Evolutionary conservation across 1,284 basidiomycete genomes (phyloP), one percentile per base, ranked within the genome.

Genomic region (Cerioporus squamosus): DNA sequence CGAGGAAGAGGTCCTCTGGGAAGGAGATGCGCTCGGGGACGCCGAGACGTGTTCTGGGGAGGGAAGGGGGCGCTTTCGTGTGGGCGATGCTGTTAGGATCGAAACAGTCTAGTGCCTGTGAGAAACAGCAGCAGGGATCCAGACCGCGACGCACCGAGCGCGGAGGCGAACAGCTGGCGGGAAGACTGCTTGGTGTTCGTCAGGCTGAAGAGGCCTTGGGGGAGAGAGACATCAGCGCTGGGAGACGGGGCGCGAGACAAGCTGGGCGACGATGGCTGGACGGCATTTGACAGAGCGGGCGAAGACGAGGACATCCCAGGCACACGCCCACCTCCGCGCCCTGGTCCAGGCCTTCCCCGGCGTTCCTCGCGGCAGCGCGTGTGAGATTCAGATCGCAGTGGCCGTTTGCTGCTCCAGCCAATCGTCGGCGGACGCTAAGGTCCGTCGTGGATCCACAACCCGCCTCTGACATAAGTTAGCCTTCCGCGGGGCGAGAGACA

Each of bases 91-190:
- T 61, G 52, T 48, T 61, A 51, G 43, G 55, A 51, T 47, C 52
- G 50, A 43, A 58, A 55, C 56, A 61, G n/a, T n/a, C n/a, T n/a
- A n/a, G 54, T 48, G 53, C 36, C 9, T 53, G 44, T 54, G 29
- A 54, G 60, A 59, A 52, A 49, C 45, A 18, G 51, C 43, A 48
- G 43, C 33, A 36, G 10, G 15, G 33, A 10, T 5, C 26, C 20
- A 48, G 15, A 39, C 45, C n/a, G 36, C 23, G 17, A 39, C 22
- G 15, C 15, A 39, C 44, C 15, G 31, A 12, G 40, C 20, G 33
- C 29, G 29, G 47, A 40, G 38, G 7, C 26, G 46, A n/a, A 29
- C 23, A 46, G 23, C 2, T 20, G 17, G 12, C 31, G 31, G 20
- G 48, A 31, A 15, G 6, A 23, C 18, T 20, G 22, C 17, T 12